Base-by-base conservation (phyloP, 2,329 filamentous ascomycete genomes). In the Colletotrichum paranaense region DNA sequence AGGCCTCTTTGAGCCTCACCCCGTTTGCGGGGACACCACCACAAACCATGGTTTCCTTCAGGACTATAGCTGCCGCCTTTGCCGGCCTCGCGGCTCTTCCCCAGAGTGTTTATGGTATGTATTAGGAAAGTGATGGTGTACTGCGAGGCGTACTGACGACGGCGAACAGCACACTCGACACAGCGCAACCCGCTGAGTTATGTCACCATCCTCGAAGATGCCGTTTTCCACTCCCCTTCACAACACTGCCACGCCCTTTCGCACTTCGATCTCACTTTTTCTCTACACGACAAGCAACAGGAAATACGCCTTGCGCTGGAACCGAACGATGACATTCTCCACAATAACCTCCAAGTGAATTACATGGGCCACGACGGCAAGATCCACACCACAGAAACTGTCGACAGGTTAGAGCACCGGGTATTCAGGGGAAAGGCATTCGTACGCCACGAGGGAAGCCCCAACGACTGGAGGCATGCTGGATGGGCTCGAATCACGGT, bases 291-390 rank as follows among this genome's bases (percentile, higher is more conserved):
- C 73, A 87, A 89, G 66, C 85, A 88, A 73, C 89, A 95, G 75
- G 89, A 91, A 76, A 87, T 98, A 78, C 94, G 95, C 76, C 88
- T 99, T 65, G 89, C 90, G 68, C 88, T 99, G 62, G 92, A 97
- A 80, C 97, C 97, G 4, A 98, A 98, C 81, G 91, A 97, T 84
- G 94, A 98, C 83, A 92, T 98, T 72, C 87, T 99, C 58, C 90
- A 92, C 67, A 89, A 95, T 19, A 92, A 93, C 77, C 93, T 95
- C 9, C 90, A 89, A 63, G 86, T 99, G 60, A 90, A 92, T 52
- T 92, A 95, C 79, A 82, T 98, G 55, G 91, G 88, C 67, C 81
- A 88, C 12, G 92, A 98, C 81, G 97, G 97, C 65, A 87, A 88
- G 62, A 83, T 97, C 49, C 86, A 84, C 63, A 84, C 86, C 26